Evolutionary conservation across 495 filamentous ascomycete species (phyloP), one percentile per base, ranked within the genome.

Genomic region (Hyphodiscus hymeniophilus): DNA sequence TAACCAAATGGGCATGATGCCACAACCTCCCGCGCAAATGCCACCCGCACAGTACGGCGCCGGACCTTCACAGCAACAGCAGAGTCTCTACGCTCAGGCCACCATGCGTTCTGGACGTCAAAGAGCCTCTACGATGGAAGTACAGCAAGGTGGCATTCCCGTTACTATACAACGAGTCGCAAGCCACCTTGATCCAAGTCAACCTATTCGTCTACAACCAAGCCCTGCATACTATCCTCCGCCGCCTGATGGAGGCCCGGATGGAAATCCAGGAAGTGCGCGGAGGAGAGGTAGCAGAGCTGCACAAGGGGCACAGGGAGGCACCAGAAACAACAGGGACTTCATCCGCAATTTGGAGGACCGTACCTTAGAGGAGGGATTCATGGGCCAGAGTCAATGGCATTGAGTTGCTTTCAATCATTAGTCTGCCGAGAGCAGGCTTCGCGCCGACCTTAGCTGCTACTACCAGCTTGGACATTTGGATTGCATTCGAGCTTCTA

Each of bases 181-280:
- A 10, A 94, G 88, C 60, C 92, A 96, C 63, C 80, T 99, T 41
- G 91, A 99, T 60, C 94, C 94, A 4, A 96, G 79, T 48, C 87
- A 89, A 28, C 94, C 94, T 0, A 97, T 99, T 59, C 75, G 94
- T 36, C 64, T 95, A 32, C 94, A 99, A 60, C 94, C 94, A 5
- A 95, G 89, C 49, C 94, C 94, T 2, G 94, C 94, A 7, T 99
- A 99, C 64, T 97, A 96, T 56, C 94, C 92, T 13, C 92, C 92
- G 7, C 90, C 90, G n/a, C 78, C 87, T 2, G 92, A 95, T 51
- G 90, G 89, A 7, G 66, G 69, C 8, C 60, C 82, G 10, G 81
- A 86, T 52, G 63, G 73, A 20, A 76, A 68, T 28, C 61, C 74
- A 24, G 66, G 69, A n/a, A 83, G 80, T 55, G 76, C 83, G 34